phyloP scores from a whole-genome alignment of 306 rosid species.

The Begonia masoniana region DNA sequence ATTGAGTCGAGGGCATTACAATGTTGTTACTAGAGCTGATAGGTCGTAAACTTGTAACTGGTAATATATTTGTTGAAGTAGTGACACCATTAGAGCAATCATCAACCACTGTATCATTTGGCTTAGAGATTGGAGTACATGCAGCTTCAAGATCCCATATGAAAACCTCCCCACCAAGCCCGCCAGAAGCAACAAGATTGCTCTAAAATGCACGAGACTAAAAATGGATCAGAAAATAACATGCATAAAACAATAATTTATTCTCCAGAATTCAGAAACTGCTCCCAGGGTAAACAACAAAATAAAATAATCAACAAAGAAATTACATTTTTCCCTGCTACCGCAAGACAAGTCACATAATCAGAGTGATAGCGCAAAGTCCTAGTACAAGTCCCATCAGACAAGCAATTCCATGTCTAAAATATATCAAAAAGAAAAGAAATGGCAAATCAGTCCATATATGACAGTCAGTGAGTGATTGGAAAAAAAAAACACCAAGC shows the following conservation, averaged over 20 bases:
- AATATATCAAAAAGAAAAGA: constrained; percentile 1
- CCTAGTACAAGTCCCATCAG: constrained; percentile 61
- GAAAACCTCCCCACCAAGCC: constrained; percentile 99
- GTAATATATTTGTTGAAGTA: constrained; percentile 60
- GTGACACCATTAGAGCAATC: constrained; percentile 61
- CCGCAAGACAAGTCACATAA: constrained; percentile 90
- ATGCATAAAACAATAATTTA: constrained; percentile 35
- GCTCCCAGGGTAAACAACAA: constrained; percentile 15
- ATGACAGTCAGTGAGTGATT: not conserved
- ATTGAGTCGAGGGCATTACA: constrained; percentile 50
- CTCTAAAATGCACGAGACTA: constrained; percentile 98
- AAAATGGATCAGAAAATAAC: constrained; percentile 60
- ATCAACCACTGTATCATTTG: constrained; percentile 59
- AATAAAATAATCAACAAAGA: constrained; percentile 24
- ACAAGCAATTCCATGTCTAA: constrained; percentile 82
- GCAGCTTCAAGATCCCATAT: constrained; percentile 97
- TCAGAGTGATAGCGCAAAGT: constrained; percentile 91
- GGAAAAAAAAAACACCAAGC: constrained; percentile 1
- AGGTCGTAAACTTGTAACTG: constrained; percentile 63
- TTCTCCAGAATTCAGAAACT: constrained; percentile 4
- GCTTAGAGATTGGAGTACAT: constrained; percentile 47
- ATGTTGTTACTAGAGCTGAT: constrained; percentile 75
- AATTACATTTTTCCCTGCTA: constrained; percentile 88
- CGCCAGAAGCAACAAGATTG: constrained; percentile 99
- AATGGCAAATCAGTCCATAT: not conserved